Base-by-base conservation (phyloP, 768 basidiomycete genomes). In the Boletus eberwhitei region DNA sequence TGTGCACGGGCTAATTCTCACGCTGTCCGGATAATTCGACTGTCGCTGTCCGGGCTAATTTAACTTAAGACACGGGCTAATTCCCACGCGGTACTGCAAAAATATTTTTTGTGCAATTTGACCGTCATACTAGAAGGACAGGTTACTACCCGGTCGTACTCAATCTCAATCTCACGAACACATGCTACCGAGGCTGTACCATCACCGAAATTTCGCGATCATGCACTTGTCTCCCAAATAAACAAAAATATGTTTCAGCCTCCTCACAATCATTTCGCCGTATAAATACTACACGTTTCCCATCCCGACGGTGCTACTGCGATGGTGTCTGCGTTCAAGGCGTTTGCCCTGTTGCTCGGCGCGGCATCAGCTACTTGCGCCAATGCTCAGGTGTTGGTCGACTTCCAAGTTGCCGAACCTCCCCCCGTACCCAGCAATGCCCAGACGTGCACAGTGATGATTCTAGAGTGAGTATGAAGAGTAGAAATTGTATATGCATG, bases 341-440 rank as follows among this genome's bases (percentile, higher is more conserved):
- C 46, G 32, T 53, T 64, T 35, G 51, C 48, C 37, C 40, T 54
- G 40, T 43, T 66, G 31, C 46, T 64, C 17, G 52, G 48, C 8
- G 44, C 56, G 17, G 41, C 57, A 14, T 46, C 62, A 5, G 54
- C 47, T 12, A 16, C 50, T 40, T 51, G 58, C 3, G 57, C 59
- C 21, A 46, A 46, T 21, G 64, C 73, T 8, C 66, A 71, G 22
- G 67, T 63, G 13, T 68, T 79, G n/a, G 75, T 78, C 38, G 74
- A 82, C 65, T 90, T 90, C 64, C 87, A 89, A 66, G 86, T 90
- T 50, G 75, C 84, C 11, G 83, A 90, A 58, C 87, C 89, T 5
- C 86, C 85, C 13, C 79, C 83, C 4, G 74, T 90, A n/a, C 87
- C 89, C 12, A 67, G 70, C 43, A 71, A 80, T 62, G 77, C 75